These are phyloP conservation scores for Candida ovalis DNA, from an alignment of 805 yeast species.

Conservation along the genomic window DNA sequence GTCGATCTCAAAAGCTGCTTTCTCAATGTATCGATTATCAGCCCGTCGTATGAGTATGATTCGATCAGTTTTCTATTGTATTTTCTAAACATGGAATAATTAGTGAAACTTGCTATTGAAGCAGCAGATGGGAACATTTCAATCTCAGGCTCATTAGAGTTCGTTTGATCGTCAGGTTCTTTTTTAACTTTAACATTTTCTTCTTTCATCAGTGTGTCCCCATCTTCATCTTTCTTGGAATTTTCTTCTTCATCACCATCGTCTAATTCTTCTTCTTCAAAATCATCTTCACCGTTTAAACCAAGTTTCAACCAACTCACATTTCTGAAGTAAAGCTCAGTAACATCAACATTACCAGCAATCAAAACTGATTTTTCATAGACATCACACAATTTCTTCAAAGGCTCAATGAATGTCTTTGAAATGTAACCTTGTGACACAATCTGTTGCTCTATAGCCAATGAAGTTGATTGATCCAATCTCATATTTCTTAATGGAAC, in stretches of 20 bases:
- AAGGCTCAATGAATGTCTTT: conserved; percentile 31
- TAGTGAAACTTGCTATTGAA: conserved; percentile 21
- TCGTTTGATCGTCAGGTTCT: background rate
- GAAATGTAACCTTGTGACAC: conserved; percentile 62
- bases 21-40: conserved; percentile 30
- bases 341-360: conserved; percentile 43
- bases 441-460: conserved; percentile 56
- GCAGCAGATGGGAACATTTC: conserved; percentile 3
- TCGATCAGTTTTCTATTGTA: conserved; percentile 19
- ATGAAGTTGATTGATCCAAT: conserved; percentile 36
- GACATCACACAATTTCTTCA: conserved; percentile 43
- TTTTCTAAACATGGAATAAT: conserved; percentile 9
- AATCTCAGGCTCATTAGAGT: background rate
- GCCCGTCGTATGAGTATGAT: conserved; percentile 23
- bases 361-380: conserved; percentile 37
- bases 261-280: conserved; percentile 9
- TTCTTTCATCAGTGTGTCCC: conserved; percentile 20
- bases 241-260: conserved; percentile 5
- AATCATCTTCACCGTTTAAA: conserved; percentile 10
- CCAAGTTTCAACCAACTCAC: conserved; percentile 58
- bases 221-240: background rate
- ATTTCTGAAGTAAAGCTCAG: conserved; percentile 59
- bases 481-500: conserved; percentile 33
- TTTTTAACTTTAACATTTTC: conserved; percentile 7
- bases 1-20: conserved; percentile 29